Evolutionary conservation across 768 basidiomycete species (phyloP).

Genomic region (Pulveroboletus ravenelii): DNA sequence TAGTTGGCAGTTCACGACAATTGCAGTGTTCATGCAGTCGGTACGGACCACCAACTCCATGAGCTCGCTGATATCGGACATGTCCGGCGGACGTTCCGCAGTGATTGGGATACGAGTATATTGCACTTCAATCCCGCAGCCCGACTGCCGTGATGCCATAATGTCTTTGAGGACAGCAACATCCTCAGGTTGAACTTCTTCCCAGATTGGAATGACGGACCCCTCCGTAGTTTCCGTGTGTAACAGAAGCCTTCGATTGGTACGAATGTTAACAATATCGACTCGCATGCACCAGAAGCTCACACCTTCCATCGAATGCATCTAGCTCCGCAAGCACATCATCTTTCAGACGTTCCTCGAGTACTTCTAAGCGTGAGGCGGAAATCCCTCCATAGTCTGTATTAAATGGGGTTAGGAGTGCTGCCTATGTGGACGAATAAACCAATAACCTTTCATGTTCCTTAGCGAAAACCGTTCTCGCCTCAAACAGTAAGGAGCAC

Average conservation of each 20-base stretch:
- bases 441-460: constrained; percentile 80
- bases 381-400: constrained; percentile 95
- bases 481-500: constrained; percentile 84
- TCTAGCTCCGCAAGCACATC: constrained; percentile 84
- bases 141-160: constrained; percentile 57
- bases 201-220: constrained; percentile 91
- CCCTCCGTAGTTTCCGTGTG: constrained; percentile 89
- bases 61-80: constrained; percentile 67
- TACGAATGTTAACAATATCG: background rate
- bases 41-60: constrained; percentile 74
- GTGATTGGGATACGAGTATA: constrained; percentile 92
- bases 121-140: constrained; percentile 54
- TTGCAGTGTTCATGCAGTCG: constrained; percentile 63
- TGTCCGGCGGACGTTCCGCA: constrained; percentile 77
- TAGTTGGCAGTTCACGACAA: constrained; percentile 94
- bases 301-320: constrained; percentile 77
- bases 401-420: background rate
- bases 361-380: constrained; percentile 76
- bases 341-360: constrained; percentile 85
- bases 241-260: constrained; percentile 58
- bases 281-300: background rate
- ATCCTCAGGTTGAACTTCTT: constrained; percentile 67
- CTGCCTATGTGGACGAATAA: background rate
- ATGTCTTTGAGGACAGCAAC: constrained; percentile 84
- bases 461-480: constrained; percentile 81